Evolutionary conservation across 139 green algal species (phyloP).

Genomic region (Chlamydomonas sphaeroides): DNA sequence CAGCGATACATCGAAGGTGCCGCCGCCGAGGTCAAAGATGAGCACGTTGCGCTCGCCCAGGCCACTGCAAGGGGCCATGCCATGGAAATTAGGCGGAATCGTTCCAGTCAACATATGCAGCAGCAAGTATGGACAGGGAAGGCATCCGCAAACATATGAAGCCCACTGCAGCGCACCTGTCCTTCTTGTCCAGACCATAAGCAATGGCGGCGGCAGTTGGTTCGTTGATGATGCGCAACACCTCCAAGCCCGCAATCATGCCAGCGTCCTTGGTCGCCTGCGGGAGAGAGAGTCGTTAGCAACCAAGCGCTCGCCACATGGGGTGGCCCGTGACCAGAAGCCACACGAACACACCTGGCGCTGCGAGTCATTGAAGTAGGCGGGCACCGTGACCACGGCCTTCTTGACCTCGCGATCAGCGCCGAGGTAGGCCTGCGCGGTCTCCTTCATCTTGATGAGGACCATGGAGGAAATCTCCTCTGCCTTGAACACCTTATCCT

Average conservation of each 20-base stretch:
- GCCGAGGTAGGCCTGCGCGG: conserved; percentile 78
- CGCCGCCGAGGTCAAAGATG: conserved; percentile 96
- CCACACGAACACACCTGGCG: conserved; percentile 71
- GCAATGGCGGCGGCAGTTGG: conserved; percentile 97
- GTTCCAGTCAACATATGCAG: too few species aligned
- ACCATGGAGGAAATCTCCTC: conserved; percentile 99
- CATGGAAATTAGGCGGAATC: too few species aligned
- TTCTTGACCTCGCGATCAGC: conserved; percentile 86
- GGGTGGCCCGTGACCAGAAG: too few species aligned
- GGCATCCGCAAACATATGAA: too few species aligned
- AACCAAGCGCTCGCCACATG: too few species aligned
- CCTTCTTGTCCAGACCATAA: conserved; percentile 87
- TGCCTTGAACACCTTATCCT: conserved; percentile 91
- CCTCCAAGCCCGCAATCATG: conserved; percentile 95
- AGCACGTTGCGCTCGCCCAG: conserved; percentile 86
- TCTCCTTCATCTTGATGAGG: conserved; percentile 98
- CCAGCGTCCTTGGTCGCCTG: conserved; percentile 98
- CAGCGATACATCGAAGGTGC: conserved; percentile 99
- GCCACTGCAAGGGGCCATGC: not conserved
- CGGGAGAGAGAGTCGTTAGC: too few species aligned
- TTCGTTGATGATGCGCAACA: conserved; percentile 99
- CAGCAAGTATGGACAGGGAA: too few species aligned
- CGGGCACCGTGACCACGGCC: conserved; percentile 96
- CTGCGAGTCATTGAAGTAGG: conserved; percentile 99
- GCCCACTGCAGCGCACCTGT: conserved; percentile 31